Evolutionary conservation across 768 basidiomycete genomes (phyloP), one percentile per base, ranked within the genome.

Genomic region (Crucibulum laeve): DNA sequence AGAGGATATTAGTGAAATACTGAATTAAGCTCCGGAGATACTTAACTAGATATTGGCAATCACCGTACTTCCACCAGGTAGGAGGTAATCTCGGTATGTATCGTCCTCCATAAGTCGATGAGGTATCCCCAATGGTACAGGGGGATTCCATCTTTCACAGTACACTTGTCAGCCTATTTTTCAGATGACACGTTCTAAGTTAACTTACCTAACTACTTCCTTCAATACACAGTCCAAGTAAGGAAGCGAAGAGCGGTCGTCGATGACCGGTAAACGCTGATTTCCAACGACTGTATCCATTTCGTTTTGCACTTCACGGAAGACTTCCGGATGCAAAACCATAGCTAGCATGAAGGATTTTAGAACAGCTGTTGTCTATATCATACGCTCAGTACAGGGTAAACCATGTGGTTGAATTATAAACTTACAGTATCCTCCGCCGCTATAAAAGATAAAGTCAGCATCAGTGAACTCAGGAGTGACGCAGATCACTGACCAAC

Each of bases 71-170:
- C 72, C 74, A 53, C 65, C 58, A 35, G 74, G 72, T 43, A 79
- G 67, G 43, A 64, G 57, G 56, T 69, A 73, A 24, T 64, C 70
- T 43, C 62, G 60, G 54, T 77, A 79, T 15, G 65, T 54, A 55
- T 76, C 74, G 47, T 76, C 74, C 48, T 72, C 68, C 68, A 73
- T 75, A 30, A 74, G 52, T 40, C 72, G 67, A 61, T 77, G 76
- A 19, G 76, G 76, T 46, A 77, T 47, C n/a, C 75, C 76, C 44
- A 75, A 52, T 2, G 75, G 74, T 8, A 71, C 71, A 45, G 70
- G 65, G 37, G 69, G 67, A 48, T 69, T 73, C 73, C 73, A 72
- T 40, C 74, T 77, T 48, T 23, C 25, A 15, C 35, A 46, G 24
- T 33, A 38, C 6, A 38, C 37, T 37, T 40, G 38, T 40, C 33